These are phyloP conservation scores for Paraphysoderma sedebokerense DNA, from an alignment of 371 early-diverging fungal species.

Conservation along the genomic window DNA sequence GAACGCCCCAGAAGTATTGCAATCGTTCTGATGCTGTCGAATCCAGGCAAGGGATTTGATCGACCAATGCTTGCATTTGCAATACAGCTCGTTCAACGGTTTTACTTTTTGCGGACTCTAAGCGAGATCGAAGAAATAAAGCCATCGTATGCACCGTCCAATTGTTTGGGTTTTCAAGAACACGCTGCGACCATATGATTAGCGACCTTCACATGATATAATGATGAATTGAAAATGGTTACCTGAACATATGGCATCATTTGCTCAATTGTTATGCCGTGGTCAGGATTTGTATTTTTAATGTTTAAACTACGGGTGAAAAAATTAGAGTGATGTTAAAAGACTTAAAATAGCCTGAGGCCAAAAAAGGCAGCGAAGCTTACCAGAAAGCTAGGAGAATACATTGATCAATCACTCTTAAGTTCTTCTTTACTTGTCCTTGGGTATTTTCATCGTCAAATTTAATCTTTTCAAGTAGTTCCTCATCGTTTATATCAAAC, in stretches of 20 bases:
- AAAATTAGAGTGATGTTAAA: too few relatives aligned
- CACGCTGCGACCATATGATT: too few relatives aligned
- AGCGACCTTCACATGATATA: too few relatives aligned
- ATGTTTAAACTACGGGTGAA: slow-evolving; percentile 49
- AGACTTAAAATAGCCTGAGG: too few relatives aligned
- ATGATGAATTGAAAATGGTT: slow-evolving; percentile 1
- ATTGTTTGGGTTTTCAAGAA: slow-evolving; percentile 81
- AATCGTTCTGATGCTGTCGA: slow-evolving; percentile 61
- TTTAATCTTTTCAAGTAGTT: slow-evolving; percentile 59
- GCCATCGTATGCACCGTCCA: slow-evolving; percentile 95
- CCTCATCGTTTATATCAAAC: slow-evolving; percentile 81
- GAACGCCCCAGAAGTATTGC: slow-evolving; percentile 52
- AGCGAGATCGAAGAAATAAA: slow-evolving; percentile 66
- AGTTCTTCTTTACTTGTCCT: neutral
- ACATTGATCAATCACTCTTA: slow-evolving; percentile 58
- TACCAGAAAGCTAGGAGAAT: slow-evolving; percentile 67
- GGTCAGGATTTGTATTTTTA: slow-evolving; percentile 77
- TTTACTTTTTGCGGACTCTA: slow-evolving; percentile 69
- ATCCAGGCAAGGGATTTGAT: slow-evolving; percentile 57
- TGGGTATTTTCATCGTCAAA: slow-evolving; percentile 13
- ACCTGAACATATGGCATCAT: slow-evolving; percentile 74
- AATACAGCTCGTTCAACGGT: slow-evolving; percentile 80
- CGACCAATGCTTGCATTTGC: slow-evolving; percentile 85
- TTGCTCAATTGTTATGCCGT: slow-evolving; percentile 81
- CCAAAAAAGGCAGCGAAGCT: neutral